Conservation (phyloP, 352 stramenopile species). For the Globisporangium echinulatum region DNA sequence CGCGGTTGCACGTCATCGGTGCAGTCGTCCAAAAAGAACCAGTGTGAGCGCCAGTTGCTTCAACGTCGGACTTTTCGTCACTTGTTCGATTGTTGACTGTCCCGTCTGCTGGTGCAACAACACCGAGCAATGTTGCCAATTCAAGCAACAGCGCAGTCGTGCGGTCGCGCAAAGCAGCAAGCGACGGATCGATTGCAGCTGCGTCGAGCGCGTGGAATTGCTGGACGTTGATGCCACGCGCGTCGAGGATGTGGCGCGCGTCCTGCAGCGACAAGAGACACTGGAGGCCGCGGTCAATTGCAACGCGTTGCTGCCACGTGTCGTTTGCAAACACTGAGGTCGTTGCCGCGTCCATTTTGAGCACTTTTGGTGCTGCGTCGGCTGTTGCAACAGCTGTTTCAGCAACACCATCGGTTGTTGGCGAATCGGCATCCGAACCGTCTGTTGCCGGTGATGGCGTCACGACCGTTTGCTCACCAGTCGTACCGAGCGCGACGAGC, state of each 20-base stretch:
- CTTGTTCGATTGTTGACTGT: no score
- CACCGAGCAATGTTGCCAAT: constrained; percentile 55
- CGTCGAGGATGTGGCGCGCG: constrained; percentile 73
- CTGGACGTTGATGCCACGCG: constrained; percentile 78
- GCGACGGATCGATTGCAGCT: constrained; percentile 59
- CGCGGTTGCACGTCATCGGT: constrained; percentile 41
- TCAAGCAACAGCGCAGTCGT: constrained; percentile 70
- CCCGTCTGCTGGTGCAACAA: constrained; percentile 20
- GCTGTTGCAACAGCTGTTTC: not conserved
- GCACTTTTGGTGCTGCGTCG: constrained; percentile 28
- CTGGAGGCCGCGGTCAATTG: constrained; percentile 69
- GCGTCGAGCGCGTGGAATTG: constrained; percentile 80
- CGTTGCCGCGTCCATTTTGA: constrained; percentile 44
- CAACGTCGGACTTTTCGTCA: no score
- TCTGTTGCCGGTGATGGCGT: not conserved
- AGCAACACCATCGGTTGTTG: no score
- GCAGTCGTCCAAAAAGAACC: not conserved
- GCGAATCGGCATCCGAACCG: not conserved
- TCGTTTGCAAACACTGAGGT: constrained; percentile 74
- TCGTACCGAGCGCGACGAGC: constrained; percentile 38
- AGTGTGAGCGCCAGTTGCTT: no score
- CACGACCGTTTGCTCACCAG: not conserved
- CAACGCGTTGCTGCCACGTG: constrained; percentile 59
- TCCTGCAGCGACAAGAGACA: constrained; percentile 78
- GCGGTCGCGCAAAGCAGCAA: constrained; percentile 54